These are phyloP conservation scores for Cyanophora paradoxa DNA, from an alignment of 78 protist species.

Conservation along the genomic window DNA sequence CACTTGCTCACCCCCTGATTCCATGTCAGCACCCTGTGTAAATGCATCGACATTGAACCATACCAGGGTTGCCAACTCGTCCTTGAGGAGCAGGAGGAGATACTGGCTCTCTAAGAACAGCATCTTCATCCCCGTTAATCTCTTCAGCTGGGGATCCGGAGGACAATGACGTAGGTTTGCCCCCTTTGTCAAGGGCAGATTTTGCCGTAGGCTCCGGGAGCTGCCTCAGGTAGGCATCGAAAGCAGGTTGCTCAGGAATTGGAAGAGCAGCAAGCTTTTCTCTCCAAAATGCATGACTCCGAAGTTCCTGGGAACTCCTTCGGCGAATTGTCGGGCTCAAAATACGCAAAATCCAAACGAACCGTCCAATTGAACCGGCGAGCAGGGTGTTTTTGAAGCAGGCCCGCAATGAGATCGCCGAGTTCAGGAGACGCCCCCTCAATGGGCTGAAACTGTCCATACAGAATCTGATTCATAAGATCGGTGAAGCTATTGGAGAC, in stretches of 20 bases:
- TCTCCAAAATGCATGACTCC: slow-evolving; percentile 1
- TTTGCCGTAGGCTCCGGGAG: background rate
- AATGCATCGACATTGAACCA: too few relatives aligned
- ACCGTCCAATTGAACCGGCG: too few relatives aligned
- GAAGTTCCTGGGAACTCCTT: background rate
- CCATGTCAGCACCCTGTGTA: background rate
- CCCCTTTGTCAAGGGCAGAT: background rate
- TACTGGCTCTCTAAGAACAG: background rate
- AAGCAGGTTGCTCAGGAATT: slow-evolving; percentile 14
- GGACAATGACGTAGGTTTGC: background rate
- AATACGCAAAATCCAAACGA: too few relatives aligned
- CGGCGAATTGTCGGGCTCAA: slow-evolving; percentile 15
- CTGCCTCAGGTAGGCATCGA: background rate
- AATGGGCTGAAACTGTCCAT: background rate
- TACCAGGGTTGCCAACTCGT: too few relatives aligned
- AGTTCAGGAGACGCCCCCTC: background rate
- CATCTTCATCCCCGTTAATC: background rate
- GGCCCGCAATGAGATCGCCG: slow-evolving; percentile 11
- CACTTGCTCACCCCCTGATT: background rate
- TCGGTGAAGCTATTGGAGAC: background rate
- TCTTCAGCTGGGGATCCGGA: background rate
- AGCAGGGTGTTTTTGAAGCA: slow-evolving; percentile 23
- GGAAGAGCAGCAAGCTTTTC: background rate
- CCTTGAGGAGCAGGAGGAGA: background rate
- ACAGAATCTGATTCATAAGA: background rate